Evolutionary conservation across 345 rosid genomes (phyloP), one percentile per base, ranked within the genome.

Genomic region (Euclidium syriacum): DNA sequence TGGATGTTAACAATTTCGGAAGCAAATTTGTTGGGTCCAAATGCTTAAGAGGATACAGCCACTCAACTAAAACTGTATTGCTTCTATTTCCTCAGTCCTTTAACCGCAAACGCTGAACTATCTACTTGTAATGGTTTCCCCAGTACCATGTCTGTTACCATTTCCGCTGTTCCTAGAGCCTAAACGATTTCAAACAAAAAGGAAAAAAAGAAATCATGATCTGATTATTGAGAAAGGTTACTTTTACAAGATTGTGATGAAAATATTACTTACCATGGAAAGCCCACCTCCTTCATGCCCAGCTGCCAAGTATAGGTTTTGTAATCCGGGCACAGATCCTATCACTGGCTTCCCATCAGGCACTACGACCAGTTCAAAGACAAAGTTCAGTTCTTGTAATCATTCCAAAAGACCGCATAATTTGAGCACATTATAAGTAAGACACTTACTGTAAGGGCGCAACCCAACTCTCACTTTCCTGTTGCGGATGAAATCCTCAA

Each of bases 241-340:
- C n/a, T n/a, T 41, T 38, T 40, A 10, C 10, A 34, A 26, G 7
- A 65, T 51, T 52, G 42, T 5, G 27, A 36, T n/a, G 54, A 53
- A n/a, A n/a, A 25, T 64, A 10, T 39, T 23, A 5, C 68, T 71
- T 86, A 92, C 98, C 96, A 85, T 61, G 51, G 91, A 75, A 64
- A 92, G 94, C 50, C 96, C 98, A 40, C 81, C 83, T 52, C 96
- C 98, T 81, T 92, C 96, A 73, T 92, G 98, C 10, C 98, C 98
- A 48, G 98, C 80, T 58, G 96, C 91, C 56, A 92, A 75, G 70
- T 77, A 80, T 29, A 85, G 60, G 60, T 89, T 85, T 43, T 84
- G 66, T 63, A 89, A 72, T 72, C 83, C 70, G 4, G 96, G 91
- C 41, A 92, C 84, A 7, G 66, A 64, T 14, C 96, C 91, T 59